Base-by-base conservation (phyloP, 2,329 filamentous ascomycete genomes). In the Aspergillus clavatus region DNA sequence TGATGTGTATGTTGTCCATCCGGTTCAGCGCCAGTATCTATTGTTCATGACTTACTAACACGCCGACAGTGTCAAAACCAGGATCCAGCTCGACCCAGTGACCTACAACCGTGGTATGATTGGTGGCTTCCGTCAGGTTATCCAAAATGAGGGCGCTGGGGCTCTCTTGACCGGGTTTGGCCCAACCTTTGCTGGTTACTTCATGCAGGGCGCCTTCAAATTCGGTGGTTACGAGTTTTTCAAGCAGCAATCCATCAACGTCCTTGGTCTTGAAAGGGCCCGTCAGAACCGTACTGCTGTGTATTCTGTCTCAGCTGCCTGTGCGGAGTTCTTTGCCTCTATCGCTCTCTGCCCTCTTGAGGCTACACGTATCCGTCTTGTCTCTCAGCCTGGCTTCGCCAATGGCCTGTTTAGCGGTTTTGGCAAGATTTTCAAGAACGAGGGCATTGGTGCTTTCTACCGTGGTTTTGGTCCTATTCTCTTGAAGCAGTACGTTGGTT, bases 181-280 rank as follows among this genome's bases (percentile, higher is more conserved):
- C 59, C 89, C 88, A 63, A 94, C 88, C 67, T 83, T 83, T 59
- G 86, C 88, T 56, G 88, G 88, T 72, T 95, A 95, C 78, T 94
- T 94, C 84, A 83, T 95, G 62, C 88, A 95, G 77, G 88, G 89
- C 68, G 86, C 87, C 62, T 83, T 93, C 80, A 94, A 94, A 78
- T 93, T 93, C 72, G 89, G 89, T 72, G 89, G 89, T 70, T 95
- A 95, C 74, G 89, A 95, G 77, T 84, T 94, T 76, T 94, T 95
- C 86, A 94, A 95, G 84, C 82, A 90, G 77, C 86, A 93, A 75
- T 81, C 77, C 67, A 93, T 94, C 73, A 85, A 88, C 78, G 51
- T 78, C 53, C 73, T 94, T 64, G 89, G 89, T 65, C 83, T 83
- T 69, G 86, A 90, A 73, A 81, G 77, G 55, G 87, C 87, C 60